A percentile compares a stretch with the other conserved stretches of the same genome.
Evolutionary conservation across 805 yeast genomes (phyloP).

Genomic region (Trichomonascus vanleenenianus): DNA sequence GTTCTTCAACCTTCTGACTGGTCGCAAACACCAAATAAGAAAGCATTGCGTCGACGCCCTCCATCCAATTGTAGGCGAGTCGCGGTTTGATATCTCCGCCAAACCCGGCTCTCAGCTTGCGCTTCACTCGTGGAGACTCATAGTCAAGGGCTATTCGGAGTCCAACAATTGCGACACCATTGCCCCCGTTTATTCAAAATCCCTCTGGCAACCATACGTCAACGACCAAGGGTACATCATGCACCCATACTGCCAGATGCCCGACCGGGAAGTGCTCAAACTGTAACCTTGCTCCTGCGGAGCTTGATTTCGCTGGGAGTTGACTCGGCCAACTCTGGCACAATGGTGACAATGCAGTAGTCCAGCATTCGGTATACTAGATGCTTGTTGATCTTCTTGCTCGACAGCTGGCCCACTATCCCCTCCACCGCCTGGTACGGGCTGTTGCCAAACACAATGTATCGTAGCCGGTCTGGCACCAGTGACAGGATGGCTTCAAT

Average conservation of each 20-base stretch:
- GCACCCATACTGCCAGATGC: too few species aligned
- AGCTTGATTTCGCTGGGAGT: not conserved
- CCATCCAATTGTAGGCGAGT: constrained; percentile 12
- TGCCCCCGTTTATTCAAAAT: too few species aligned
- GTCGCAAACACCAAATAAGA: constrained; percentile 17
- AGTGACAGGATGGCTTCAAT: constrained; percentile 10
- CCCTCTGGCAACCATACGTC: too few species aligned
- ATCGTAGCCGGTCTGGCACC: constrained; percentile 14
- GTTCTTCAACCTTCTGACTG: constrained; percentile 13
- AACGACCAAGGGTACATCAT: too few species aligned
- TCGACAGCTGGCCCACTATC: constrained; percentile 19
- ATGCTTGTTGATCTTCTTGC: constrained; percentile 25
- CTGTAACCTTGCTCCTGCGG: too few species aligned
- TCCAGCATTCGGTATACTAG: constrained; percentile 23
- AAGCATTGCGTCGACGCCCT: constrained; percentile 11
- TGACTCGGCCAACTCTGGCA: constrained; percentile 21
- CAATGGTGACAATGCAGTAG: constrained; percentile 17
- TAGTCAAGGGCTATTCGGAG: too few species aligned
- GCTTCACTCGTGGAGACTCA: not conserved
- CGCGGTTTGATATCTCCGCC: too few species aligned
- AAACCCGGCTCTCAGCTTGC: not conserved
- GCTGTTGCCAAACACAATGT: constrained; percentile 18
- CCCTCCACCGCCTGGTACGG: constrained; percentile 5
- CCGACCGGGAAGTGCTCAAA: too few species aligned
- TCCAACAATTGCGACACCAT: too few species aligned